Conservation (phyloP, 208 protist species). For the Acanthamoeba castellanii region DNA sequence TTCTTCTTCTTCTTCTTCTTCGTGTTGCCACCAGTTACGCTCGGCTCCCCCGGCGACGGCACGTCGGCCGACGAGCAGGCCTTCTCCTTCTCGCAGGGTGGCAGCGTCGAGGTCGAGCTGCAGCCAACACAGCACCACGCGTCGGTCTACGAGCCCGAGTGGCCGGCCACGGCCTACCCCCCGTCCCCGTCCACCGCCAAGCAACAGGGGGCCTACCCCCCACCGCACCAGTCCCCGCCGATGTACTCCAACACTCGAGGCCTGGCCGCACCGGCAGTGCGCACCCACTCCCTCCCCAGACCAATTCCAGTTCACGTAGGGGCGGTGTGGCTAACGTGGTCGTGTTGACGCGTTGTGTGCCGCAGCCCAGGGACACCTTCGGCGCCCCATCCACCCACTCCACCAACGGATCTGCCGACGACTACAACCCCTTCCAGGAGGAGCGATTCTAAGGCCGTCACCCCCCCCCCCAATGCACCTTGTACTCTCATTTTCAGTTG, state of each 20-base stretch:
- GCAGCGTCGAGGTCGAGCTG: neutral
- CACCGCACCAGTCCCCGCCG: neutral
- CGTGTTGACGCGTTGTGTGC: neutral
- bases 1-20: too few relatives aligned
- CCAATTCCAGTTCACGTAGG: neutral
- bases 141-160: neutral
- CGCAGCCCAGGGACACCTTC: neutral
- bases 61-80: neutral
- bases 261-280: neutral
- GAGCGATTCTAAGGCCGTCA: neutral
- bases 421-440: neutral
- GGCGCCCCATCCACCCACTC: neutral
- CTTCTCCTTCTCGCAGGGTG: neutral
- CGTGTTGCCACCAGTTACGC: neutral
- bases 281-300: neutral
- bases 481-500: too few relatives aligned
- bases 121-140: neutral
- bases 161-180: neutral
- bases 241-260: neutral
- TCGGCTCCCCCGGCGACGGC: neutral
- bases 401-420: neutral
- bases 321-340: too few relatives aligned
- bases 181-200: neutral
- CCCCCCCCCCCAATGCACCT: too few relatives aligned
- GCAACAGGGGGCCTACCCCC: too few relatives aligned